These are phyloP conservation scores for Sechiopsis laciniata DNA, from an alignment of 306 rosid species.

Conservation along the genomic window DNA sequence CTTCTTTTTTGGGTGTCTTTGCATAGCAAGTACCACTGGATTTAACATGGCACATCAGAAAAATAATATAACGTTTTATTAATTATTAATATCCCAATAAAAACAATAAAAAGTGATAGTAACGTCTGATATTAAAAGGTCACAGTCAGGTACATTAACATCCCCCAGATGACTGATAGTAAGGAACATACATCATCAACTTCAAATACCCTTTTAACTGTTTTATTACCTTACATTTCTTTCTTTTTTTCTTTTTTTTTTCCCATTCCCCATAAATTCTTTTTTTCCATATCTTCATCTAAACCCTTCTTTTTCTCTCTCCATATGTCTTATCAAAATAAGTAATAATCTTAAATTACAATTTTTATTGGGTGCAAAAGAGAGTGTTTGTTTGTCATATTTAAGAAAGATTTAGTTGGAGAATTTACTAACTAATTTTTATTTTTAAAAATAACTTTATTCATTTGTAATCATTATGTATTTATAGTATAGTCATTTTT, in stretches of 20 bases:
- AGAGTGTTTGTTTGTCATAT: no score
- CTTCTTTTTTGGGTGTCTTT: not conserved
- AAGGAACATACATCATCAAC: conserved; percentile 19
- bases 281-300: not conserved
- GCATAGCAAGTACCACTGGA: conserved; percentile 13
- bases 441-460: no score
- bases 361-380: no score
- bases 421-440: no score
- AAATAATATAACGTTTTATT: no score
- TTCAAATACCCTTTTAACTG: conserved; percentile 23
- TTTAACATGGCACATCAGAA: conserved; percentile 1
- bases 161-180: conserved; percentile 22
- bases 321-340: conserved; percentile 1
- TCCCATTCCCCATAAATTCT: conserved; percentile 20
- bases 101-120: not conserved
- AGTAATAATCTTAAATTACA: not conserved
- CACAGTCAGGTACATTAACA: conserved; percentile 15
- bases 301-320: not conserved
- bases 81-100: no score
- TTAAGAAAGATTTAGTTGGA: no score
- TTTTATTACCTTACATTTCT: conserved; percentile 11
- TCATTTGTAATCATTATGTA: no score
- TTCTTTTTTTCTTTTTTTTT: no score
- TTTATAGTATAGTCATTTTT: no score
- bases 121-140: conserved; percentile 15